Percentiles rank a stretch among this genome's conserved stretches.
Evolutionary conservation across 495 filamentous ascomycete genomes (phyloP).

Genomic region (Talaromyces thailandensis): DNA sequence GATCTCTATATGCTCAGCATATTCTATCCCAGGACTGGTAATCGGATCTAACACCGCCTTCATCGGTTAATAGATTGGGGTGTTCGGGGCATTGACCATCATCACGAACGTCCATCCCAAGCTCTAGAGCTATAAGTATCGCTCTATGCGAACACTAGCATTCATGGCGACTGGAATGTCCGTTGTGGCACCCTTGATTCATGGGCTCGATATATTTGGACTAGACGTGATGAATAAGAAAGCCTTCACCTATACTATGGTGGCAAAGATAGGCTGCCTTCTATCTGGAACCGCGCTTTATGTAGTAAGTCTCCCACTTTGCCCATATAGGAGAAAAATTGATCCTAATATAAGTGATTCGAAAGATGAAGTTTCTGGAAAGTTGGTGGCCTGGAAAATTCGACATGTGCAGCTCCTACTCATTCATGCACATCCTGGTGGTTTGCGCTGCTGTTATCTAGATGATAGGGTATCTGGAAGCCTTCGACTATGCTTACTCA

Average conservation of each 20-base stretch:
- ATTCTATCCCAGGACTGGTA: conserved; percentile 1
- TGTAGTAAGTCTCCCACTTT: conserved; percentile 23
- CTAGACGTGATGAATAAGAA: conserved; percentile 29
- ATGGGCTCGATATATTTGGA: conserved; percentile 35
- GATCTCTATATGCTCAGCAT: conserved; percentile 1
- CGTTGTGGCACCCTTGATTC: conserved; percentile 35
- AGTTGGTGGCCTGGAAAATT: conserved; percentile 29
- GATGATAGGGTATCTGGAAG: conserved; percentile 29
- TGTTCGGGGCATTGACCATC: conserved; percentile 22
- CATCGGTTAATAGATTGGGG: conserved; percentile 12
- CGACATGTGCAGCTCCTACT: conserved; percentile 37
- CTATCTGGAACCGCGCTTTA: conserved; percentile 31
- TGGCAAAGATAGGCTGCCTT: conserved; percentile 20
- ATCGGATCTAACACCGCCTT: conserved; percentile 10
- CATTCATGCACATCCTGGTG: conserved; percentile 36
- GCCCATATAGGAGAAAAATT: conserved; percentile 5
- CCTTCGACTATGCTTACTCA: conserved; percentile 26
- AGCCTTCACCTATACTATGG: conserved; percentile 20
- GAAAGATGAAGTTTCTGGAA: conserved; percentile 33
- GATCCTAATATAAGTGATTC: conserved; percentile 11
- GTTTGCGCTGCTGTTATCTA: conserved; percentile 31
- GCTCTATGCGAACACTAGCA: conserved; percentile 29
- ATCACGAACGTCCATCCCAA: conserved; percentile 28
- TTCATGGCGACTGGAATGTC: conserved; percentile 43
- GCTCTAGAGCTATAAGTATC: conserved; percentile 33